phyloP scores from a whole-genome alignment of 202 grass and related monocot genomes.

The Carex arenaria region DNA sequence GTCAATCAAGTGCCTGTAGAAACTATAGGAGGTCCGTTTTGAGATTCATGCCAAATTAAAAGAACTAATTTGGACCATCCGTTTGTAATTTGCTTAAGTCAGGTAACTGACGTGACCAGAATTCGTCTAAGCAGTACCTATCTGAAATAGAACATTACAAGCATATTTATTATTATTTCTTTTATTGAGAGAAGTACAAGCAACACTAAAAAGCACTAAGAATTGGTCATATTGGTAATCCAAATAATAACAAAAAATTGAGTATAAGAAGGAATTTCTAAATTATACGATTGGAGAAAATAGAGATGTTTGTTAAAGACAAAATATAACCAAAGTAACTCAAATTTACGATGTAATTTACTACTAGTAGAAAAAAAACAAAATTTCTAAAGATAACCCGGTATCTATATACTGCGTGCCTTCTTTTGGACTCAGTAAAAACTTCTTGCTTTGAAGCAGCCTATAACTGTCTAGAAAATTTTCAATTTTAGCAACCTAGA shows the following conservation, averaged over 20 bases:
- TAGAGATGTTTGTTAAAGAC: constrained; percentile 3
- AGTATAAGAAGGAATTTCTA: neutral
- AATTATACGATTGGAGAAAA: constrained; percentile 6
- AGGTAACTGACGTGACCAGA: too few relatives aligned
- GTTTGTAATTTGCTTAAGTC: too few relatives aligned
- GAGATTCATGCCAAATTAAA: too few relatives aligned
- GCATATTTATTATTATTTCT: neutral
- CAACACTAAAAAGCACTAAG: neutral
- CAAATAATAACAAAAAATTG: constrained; percentile 2
- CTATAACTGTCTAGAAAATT: constrained; percentile 4
- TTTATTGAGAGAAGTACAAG: neutral
- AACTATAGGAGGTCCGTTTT: too few relatives aligned
- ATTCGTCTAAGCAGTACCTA: neutral
- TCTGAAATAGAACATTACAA: neutral
- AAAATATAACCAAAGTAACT: constrained; percentile 8
- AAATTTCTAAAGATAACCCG: constrained; percentile 15
- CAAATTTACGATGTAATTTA: constrained; percentile 14
- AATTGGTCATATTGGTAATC: constrained; percentile 11
- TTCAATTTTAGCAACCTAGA: constrained; percentile 10
- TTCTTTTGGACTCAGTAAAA: neutral
- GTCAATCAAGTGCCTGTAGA: too few relatives aligned
- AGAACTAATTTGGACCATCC: too few relatives aligned
- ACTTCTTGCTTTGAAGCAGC: neutral
- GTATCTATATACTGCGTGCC: constrained; percentile 12
- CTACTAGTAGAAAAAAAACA: constrained; percentile 14